Base-by-base conservation (phyloP, 345 rosid species). In the Litchi chinensis region DNA sequence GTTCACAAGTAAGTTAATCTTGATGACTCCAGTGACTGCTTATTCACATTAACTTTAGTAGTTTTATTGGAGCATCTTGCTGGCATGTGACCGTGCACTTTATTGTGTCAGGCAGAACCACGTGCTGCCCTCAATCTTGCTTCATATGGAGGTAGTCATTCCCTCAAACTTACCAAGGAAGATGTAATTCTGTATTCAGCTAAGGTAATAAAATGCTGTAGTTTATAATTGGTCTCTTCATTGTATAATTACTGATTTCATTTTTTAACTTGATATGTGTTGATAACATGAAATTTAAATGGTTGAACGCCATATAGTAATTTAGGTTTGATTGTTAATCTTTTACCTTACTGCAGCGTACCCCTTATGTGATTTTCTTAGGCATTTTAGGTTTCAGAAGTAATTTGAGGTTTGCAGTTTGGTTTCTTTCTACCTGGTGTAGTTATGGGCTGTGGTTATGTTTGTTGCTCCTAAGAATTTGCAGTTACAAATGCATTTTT, bases 71-170 rank as follows among this genome's bases (percentile, higher is more conserved):
- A 52, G n/a, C 50, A 76, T 59, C 73, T 80, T 74, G 77, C 71
- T 82, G 44, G 80, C 70, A 44, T 82, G 80, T 85, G 84, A 87
- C 82, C 72, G n/a, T 77, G 68, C 75, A 63, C 75, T 65, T 74
- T 80, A 15, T 48, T 69, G 82, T 79, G 89, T 86, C 97, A 96
- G 99, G 99, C 99, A 90, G 98, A 96, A 86, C 98, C 98, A 80
- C 98, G 94, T 13, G 97, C 97, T 57, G 97, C 99, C 76, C 82
- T 96, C 86, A 96, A 94, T 91, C 97, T 94, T 82, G 98, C 98
- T 65, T 96, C 99, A 18, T 93, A 88, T 88, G 99, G 98, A 78
- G 88, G 91, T 70, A 92, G 98, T 83, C 92, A 91, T 79, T 85
- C 97, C 63, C 90, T 96, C 86, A 96, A 94, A 86, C 85, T 96